A percentile compares a stretch with the other conserved stretches of the same genome.
Conservation (phyloP, 768 basidiomycete genomes). For the Rhodotorula babjevae region DNA sequence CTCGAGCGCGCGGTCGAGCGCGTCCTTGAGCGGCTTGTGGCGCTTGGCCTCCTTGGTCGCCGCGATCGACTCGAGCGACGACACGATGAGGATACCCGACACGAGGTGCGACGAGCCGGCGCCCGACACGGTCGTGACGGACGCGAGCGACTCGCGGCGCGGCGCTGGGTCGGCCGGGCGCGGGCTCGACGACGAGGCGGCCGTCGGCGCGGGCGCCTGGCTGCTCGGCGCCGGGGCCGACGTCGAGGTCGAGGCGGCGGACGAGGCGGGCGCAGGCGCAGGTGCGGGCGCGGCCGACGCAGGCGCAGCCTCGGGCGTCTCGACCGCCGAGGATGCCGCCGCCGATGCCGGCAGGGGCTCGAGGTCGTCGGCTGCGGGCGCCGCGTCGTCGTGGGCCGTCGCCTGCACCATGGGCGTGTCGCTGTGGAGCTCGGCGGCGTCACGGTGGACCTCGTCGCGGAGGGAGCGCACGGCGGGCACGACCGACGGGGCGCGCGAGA, state of each 20-base stretch:
- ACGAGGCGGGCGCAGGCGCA: neutral
- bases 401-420: neutral
- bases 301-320: neutral
- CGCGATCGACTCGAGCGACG: slow-evolving; percentile 41
- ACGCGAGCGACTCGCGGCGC: slow-evolving; percentile 35
- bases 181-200: neutral
- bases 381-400: neutral
- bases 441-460: slow-evolving; percentile 5
- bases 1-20: slow-evolving; percentile 41
- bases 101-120: slow-evolving; percentile 38
- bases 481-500: slow-evolving; percentile 19
- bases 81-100: slow-evolving; percentile 41
- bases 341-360: neutral
- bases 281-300: neutral
- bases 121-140: slow-evolving; percentile 29
- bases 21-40: slow-evolving; percentile 39
- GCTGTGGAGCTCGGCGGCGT: neutral
- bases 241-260: neutral
- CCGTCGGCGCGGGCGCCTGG: neutral
- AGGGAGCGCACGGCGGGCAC: neutral
- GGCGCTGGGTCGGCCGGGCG: neutral
- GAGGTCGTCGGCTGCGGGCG: neutral
- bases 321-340: neutral
- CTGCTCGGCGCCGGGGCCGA: slow-evolving; percentile 1
- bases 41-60: slow-evolving; percentile 42